phyloP scores from a whole-genome alignment of 176 grass and related monocot species.

The Juncus effusus region DNA sequence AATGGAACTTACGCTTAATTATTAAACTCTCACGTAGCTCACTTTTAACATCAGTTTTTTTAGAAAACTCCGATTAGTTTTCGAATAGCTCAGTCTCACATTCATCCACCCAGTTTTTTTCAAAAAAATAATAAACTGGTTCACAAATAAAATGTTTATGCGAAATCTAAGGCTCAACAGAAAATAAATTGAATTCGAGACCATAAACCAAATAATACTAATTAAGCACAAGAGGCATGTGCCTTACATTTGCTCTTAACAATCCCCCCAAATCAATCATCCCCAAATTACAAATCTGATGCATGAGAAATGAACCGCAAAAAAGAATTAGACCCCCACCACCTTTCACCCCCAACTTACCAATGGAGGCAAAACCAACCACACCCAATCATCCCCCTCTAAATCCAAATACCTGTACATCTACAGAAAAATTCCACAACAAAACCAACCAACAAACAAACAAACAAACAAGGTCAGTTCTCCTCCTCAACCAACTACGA shows the following conservation, averaged over 20 bases:
- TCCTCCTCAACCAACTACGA: constrained; percentile 29
- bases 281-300: constrained; percentile 41
- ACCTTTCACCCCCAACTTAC: constrained; percentile 45
- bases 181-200: no score
- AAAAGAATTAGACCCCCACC: constrained; percentile 38
- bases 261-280: constrained; percentile 20
- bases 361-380: constrained; percentile 36
- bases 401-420: no score
- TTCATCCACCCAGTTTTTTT: no score
- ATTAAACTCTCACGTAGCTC: no score
- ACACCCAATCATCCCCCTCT: constrained; percentile 20
- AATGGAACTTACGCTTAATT: no score
- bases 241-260: constrained; percentile 28
- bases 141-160: no score
- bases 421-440: constrained; percentile 16
- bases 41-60: no score
- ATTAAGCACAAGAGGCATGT: constrained; percentile 34
- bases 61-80: no score
- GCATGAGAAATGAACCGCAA: constrained; percentile 50
- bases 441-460: constrained; percentile 23
- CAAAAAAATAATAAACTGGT: no score
- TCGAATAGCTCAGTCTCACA: no score
- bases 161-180: no score
- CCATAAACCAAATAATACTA: constrained; percentile 26
- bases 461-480: constrained; percentile 39